Conservation (phyloP, 1,139 yeast genomes). For the Wickerhamomyces sp. region DNA sequence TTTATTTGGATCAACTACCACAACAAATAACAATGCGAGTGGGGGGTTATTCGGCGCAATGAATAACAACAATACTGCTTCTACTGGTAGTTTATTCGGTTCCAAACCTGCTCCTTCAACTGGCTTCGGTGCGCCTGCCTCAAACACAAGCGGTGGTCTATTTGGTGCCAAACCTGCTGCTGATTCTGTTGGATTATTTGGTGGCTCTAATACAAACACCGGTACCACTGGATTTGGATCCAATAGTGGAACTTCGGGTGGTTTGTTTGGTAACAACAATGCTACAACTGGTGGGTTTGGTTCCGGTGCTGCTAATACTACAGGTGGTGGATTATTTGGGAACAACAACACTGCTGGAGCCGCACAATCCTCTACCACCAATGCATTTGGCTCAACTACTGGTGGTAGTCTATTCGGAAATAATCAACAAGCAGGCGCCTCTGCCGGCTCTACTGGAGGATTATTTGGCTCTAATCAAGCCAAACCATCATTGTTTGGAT, state of each 20-base stretch:
- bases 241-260: constrained; percentile 8
- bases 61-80: neutral
- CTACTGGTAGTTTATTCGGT: constrained; percentile 2
- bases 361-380: constrained; percentile 4
- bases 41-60: constrained; percentile 1
- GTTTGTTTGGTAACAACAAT: constrained; percentile 24
- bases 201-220: constrained; percentile 12
- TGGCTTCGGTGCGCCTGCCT: constrained; percentile 9
- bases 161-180: constrained; percentile 23
- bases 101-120: constrained; percentile 1
- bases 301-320: neutral
- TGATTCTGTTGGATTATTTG: constrained; percentile 22
- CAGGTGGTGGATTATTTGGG: constrained; percentile 30
- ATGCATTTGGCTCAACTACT: constrained; percentile 14
- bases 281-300: constrained; percentile 3
- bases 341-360: constrained; percentile 16
- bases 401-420: constrained; percentile 24
- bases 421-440: constrained; percentile 9
- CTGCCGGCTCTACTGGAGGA: constrained; percentile 6
- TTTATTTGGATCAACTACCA: neutral
- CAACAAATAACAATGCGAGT: constrained; percentile 4
- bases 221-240: constrained; percentile 8
- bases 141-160: constrained; percentile 14
- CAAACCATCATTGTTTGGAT: constrained; percentile 16
- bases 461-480: constrained; percentile 23